phyloP scores from a whole-genome alignment of 2,329 filamentous ascomycete species.

The Fusarium circinatum region DNA sequence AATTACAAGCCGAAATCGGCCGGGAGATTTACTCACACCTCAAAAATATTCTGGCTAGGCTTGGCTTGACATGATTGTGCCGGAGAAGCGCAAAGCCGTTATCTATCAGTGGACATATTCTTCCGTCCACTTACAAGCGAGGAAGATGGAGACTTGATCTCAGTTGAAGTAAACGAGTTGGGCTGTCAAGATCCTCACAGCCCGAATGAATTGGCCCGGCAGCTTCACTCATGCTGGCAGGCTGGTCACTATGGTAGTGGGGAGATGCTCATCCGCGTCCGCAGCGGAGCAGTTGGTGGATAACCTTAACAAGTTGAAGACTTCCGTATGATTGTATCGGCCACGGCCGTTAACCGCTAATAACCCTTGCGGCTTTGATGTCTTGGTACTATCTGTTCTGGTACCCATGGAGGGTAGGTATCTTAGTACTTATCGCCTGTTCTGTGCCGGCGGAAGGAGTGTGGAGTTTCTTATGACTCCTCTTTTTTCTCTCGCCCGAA shows the following conservation, averaged over 20 bases:
- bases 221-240: background rate
- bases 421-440: constrained; percentile 25
- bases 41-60: constrained; percentile 2
- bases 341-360: constrained; percentile 22
- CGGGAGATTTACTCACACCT: constrained; percentile 21
- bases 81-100: background rate
- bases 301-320: constrained; percentile 29
- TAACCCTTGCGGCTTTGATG: constrained; percentile 34
- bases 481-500: constrained; percentile 28
- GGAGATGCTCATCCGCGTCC: constrained; percentile 24
- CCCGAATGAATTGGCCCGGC: background rate
- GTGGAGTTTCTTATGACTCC: constrained; percentile 40
- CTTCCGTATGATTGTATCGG: constrained; percentile 6
- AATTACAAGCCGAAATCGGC: constrained; percentile 45
- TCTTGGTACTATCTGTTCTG: constrained; percentile 4
- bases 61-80: constrained; percentile 13
- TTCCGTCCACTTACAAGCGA: constrained; percentile 4
- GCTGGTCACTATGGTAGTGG: constrained; percentile 19
- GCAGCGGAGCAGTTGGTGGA: constrained; percentile 38
- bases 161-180: background rate
- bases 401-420: background rate
- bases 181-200: background rate
- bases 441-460: constrained; percentile 34
- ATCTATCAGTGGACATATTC: constrained; percentile 17
- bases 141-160: background rate